Base-by-base conservation (phyloP, 1,139 yeast species). In the Taphrina confusa region DNA sequence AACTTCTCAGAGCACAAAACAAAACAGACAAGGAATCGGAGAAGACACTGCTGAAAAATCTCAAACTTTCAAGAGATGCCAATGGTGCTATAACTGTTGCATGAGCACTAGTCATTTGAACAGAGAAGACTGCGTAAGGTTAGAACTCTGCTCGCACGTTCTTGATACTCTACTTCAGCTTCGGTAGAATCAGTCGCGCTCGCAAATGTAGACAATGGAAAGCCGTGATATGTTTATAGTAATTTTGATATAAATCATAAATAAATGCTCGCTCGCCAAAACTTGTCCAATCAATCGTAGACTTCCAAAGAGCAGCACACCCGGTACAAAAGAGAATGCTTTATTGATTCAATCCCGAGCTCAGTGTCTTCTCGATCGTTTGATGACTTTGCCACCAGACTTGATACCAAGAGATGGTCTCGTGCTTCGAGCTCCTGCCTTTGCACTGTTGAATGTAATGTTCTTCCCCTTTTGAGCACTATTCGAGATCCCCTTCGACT, bases 1-100 rank as follows among this genome's bases (percentile, higher is more conserved):
- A 59, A 44, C 44, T 37, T 34, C 25, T 49, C 31, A 57, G 42
- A 28, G 39, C 52, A 11, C 34, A 63, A 14, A 61, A 59, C 37
- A 57, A 47, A 27, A 46, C 44, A 18, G 60, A 63, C 47, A 47
- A 60, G 36, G 65, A 63, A 31, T 36, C 45, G 25, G 64, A 60
- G 27, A 63, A 62, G 61, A 56, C 61, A 14, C 55, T 46, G 16
- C 39, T 57, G 46, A 58, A 61, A 11, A 44, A 39, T 12, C n/a
- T 57, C 2, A 23, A 12, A 14, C 23, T 47, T 9, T 14, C 25
- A 3, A 40, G 33, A 18, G 37, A n/a, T 12, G 39, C 57, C 4
- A 28, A 57, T 31, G 52, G 52, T 6, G 8, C 36, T 11, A 11
- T 45, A 5, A 11, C 23, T 25, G 6, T 42, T 9, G 6, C 31